Conservation (phyloP, 2,329 filamentous ascomycete genomes). For the Onygenales sp. region DNA sequence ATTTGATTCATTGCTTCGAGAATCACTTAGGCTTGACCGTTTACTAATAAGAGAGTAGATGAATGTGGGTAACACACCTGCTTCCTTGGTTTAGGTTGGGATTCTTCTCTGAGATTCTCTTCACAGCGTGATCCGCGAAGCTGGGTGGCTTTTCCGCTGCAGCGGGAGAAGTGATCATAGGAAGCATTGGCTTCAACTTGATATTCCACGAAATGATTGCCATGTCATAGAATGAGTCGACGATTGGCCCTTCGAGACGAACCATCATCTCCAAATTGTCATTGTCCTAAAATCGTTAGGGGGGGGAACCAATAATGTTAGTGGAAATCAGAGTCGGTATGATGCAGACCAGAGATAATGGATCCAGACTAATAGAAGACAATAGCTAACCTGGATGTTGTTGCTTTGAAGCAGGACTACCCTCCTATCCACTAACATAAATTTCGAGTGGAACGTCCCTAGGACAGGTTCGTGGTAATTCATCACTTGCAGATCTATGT, state of each 20-base stretch:
- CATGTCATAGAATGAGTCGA: constrained; percentile 66
- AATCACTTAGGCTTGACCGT: background rate
- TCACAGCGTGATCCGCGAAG: constrained; percentile 4
- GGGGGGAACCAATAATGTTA: too few species aligned
- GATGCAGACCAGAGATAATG: background rate
- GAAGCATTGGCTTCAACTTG: constrained; percentile 49
- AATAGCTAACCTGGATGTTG: constrained; percentile 48
- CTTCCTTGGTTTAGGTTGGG: constrained; percentile 24
- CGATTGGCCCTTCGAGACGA: constrained; percentile 65
- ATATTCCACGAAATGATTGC: constrained; percentile 65
- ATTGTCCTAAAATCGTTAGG: constrained; percentile 43
- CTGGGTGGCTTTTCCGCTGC: constrained; percentile 17
- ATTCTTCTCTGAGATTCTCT: constrained; percentile 7
- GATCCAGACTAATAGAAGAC: background rate
- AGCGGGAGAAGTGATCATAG: constrained; percentile 45
- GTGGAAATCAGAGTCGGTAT: background rate
- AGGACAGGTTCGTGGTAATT: constrained; percentile 62
- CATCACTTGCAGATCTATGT: constrained; percentile 62
- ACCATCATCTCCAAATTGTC: constrained; percentile 76
- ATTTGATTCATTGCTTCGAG: background rate
- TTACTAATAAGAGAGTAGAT: background rate
- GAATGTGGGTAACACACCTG: background rate
- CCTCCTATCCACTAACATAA: constrained; percentile 64
- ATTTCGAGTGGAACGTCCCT: constrained; percentile 71
- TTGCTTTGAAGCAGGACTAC: constrained; percentile 67